phyloP scores from a whole-genome alignment of 2,329 filamentous ascomycete genomes.

The Geosmithia morbida region DNA sequence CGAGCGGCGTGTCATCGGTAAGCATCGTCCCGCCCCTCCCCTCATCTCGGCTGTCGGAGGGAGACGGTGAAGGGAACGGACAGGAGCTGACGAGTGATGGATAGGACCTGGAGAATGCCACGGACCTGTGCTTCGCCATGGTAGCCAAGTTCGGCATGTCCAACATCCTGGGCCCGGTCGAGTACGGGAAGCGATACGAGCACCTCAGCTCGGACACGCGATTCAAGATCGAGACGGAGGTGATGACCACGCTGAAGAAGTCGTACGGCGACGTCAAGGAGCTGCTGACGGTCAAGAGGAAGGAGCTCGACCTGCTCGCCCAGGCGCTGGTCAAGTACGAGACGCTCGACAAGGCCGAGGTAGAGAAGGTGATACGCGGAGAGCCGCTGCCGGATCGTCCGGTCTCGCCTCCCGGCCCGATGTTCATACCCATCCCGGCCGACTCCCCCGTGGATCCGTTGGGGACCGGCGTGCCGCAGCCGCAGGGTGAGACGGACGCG shows the following conservation, averaged over 20 bases:
- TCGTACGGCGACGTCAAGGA: constrained; percentile 59
- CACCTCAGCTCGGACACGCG: constrained; percentile 76
- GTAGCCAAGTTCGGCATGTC: constrained; percentile 88
- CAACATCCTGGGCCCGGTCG: constrained; percentile 72
- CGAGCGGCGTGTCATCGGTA: constrained; percentile 71
- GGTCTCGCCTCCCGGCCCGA: constrained; percentile 36
- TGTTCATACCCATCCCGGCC: constrained; percentile 21
- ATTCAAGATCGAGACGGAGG: constrained; percentile 74
- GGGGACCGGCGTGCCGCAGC: constrained; percentile 16
- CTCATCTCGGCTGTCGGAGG: no score
- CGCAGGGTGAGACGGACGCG: constrained; percentile 15
- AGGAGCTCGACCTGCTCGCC: constrained; percentile 77
- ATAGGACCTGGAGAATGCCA: constrained; percentile 74
- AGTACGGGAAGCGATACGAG: constrained; percentile 69
- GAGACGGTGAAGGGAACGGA: no score
- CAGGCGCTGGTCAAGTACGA: constrained; percentile 90
- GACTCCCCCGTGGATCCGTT: constrained; percentile 17
- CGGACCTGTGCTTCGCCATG: constrained; percentile 71
- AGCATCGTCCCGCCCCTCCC: no score
- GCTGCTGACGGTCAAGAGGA: constrained; percentile 59
- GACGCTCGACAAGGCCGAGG: constrained; percentile 77
- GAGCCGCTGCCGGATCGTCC: constrained; percentile 61
- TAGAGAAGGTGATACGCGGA: constrained; percentile 77
- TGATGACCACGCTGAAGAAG: constrained; percentile 72
- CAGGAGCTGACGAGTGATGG: no score